These are phyloP conservation scores for Pelargonium cotyledonis DNA, from an alignment of 441 rosid species.

Conservation along the genomic window DNA sequence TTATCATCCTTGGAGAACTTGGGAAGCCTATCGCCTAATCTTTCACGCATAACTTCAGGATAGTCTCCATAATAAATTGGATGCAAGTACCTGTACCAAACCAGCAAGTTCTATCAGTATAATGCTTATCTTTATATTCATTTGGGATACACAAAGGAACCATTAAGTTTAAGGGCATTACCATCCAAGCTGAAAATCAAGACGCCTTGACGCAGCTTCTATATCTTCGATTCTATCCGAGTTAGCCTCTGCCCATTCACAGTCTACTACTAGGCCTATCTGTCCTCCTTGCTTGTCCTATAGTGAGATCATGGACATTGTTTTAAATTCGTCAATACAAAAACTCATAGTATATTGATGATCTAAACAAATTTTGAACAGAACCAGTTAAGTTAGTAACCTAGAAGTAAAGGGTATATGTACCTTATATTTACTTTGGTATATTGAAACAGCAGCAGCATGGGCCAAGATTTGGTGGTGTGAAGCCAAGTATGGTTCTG, in stretches of 20 bases:
- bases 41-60: conserved; percentile 30
- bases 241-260: conserved; percentile 45
- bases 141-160: neutral
- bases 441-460: conserved; percentile 37
- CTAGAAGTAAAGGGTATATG: too few species aligned
- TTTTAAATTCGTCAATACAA: too few species aligned
- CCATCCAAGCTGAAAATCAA: conserved; percentile 64
- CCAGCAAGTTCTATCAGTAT: neutral
- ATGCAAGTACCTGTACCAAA: conserved; percentile 15
- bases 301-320: too few species aligned
- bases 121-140: neutral
- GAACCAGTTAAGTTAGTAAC: too few species aligned
- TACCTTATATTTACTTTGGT: too few species aligned
- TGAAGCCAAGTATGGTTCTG: conserved; percentile 53
- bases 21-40: conserved; percentile 36
- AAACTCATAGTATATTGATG: too few species aligned
- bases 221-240: conserved; percentile 28
- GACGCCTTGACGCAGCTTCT: conserved; percentile 44
- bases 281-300: conserved; percentile 32
- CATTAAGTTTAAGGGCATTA: conserved; percentile 11
- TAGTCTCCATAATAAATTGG: conserved; percentile 34
- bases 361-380: too few species aligned
- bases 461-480: conserved; percentile 63
- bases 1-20: conserved; percentile 32
- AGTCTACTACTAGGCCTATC: conserved; percentile 48